phyloP scores from a whole-genome alignment of 371 early-diverging fungal genomes.

The Synchytrium microbalum region DNA sequence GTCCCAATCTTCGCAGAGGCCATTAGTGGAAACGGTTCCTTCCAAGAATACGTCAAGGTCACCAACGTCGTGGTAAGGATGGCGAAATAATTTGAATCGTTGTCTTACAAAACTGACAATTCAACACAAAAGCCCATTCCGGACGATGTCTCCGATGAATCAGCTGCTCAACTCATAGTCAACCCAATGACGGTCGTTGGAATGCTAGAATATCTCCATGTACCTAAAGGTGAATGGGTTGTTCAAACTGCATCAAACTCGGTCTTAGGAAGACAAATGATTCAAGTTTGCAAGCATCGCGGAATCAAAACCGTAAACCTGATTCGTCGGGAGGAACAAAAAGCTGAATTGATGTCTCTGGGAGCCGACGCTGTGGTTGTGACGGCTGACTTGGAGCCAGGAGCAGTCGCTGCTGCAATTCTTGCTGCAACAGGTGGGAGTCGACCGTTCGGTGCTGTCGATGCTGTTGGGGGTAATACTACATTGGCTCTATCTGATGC shows the following conservation, averaged over 20 bases:
- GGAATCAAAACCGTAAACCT: slow-evolving; percentile 12
- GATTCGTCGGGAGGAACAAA: slow-evolving; percentile 8
- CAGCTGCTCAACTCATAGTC: slow-evolving; percentile 9
- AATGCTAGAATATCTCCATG: slow-evolving; percentile 5
- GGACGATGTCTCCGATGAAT: slow-evolving; percentile 10
- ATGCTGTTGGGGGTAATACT: slow-evolving; percentile 5
- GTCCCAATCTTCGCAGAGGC: slow-evolving; percentile 8
- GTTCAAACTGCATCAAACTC: slow-evolving; percentile 6
- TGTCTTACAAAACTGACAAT: background rate
- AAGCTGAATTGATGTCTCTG: slow-evolving; percentile 5
- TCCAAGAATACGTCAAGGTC: slow-evolving; percentile 8
- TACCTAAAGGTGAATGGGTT: slow-evolving; percentile 10
- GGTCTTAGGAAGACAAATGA: slow-evolving; percentile 4
- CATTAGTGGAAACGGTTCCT: slow-evolving; percentile 4
- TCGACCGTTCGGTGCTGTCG: slow-evolving; percentile 6
- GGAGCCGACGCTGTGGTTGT: slow-evolving; percentile 9
- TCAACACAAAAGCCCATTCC: slow-evolving; percentile 2
- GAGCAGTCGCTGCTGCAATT: slow-evolving; percentile 5
- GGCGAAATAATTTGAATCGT: background rate
- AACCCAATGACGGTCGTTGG: slow-evolving; percentile 8
- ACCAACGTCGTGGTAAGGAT: slow-evolving; percentile 1
- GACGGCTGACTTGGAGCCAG: slow-evolving; percentile 2
- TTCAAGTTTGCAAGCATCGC: slow-evolving; percentile 5
- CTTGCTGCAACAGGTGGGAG: background rate
- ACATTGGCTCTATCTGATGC: slow-evolving; percentile 3